Base-by-base conservation (phyloP, 306 rosid species). In the Potentilla sterilis region DNA sequence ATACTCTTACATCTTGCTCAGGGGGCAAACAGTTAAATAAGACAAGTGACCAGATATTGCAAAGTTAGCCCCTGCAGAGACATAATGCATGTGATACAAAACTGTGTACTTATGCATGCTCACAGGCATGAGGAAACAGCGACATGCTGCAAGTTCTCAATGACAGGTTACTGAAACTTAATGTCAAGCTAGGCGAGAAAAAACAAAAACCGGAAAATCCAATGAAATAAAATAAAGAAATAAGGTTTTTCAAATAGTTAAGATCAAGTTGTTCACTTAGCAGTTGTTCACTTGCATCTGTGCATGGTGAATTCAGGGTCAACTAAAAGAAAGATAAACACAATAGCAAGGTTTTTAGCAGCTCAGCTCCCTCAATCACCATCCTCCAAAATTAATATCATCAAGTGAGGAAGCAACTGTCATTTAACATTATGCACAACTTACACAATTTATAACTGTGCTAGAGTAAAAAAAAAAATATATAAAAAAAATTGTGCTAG, bases 11-110 rank as follows among this genome's bases (percentile, higher is more conserved):
- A 1, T 63, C 43, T 63, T 63, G 43, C 43, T 38, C 68, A 63
- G 43, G 44, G 43, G 68, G 34, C 22, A 63, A 15, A 59, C 2
- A 59, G 3, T 63, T 63, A 6, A 12, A 34, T 62, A 62, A 32
- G 67, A 63, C 43, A 35, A 16, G 43, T 34, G 68, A 63, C 68
- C 68, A 63, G 21, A 63, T 34, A 34, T 63, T 15, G 42, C 68
- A 63, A 34, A 34, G 22, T 63, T 63, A 18, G 2, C 68, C 32
- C 48, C 28, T 18, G 43, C 9, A 6, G 70, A 18, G 48, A 38
- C 16, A 65, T 4, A 64, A 38, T 64, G 28, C 69, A 64, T 13
- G 42, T 37, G 7, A 14, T 10, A 63, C 48, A 38, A n/a, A 63
- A 13, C 4, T 24, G 64, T 58, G 64, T 22, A 11, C 13, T 58